Conservation (phyloP, 2,329 filamentous ascomycete species). For the Scortechinia acanthostroma region DNA sequence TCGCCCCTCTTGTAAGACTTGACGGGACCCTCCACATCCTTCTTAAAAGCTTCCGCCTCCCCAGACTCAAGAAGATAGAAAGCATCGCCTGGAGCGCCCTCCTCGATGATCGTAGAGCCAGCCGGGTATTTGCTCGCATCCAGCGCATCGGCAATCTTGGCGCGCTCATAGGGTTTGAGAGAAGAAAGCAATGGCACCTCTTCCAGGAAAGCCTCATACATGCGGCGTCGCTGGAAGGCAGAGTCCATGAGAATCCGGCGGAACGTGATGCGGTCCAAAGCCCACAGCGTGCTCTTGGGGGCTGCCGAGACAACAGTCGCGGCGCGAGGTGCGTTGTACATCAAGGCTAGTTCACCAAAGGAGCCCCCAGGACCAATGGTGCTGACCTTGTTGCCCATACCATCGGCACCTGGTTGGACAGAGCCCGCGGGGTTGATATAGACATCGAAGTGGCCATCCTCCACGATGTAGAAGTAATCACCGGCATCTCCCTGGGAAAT, state of each 20-base stretch:
- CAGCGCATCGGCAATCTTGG: conserved; percentile 93
- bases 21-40: conserved; percentile 62
- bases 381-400: conserved; percentile 76
- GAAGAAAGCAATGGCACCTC: conserved; percentile 80
- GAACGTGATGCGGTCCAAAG: conserved; percentile 90
- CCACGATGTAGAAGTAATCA: conserved; percentile 96
- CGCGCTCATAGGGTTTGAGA: conserved; percentile 84
- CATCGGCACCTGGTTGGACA: conserved; percentile 73
- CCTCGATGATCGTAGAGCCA: conserved; percentile 77
- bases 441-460: conserved; percentile 83
- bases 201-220: conserved; percentile 95
- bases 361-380: conserved; percentile 81
- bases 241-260: conserved; percentile 97
- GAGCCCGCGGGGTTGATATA: conserved; percentile 76
- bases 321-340: conserved; percentile 96
- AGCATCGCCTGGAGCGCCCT: conserved; percentile 83
- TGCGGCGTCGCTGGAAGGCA: conserved; percentile 86
- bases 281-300: conserved; percentile 77
- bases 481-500: conserved; percentile 93
- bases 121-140: conserved; percentile 80
- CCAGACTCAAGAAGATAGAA: conserved; percentile 89
- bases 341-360: conserved; percentile 91
- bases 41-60: conserved; percentile 79
- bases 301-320: conserved; percentile 86
- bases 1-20: conserved; percentile 84